A percentile compares a stretch with the other conserved stretches of the same genome.
phyloP scores from a whole-genome alignment of 2,329 filamentous ascomycete species.

The Pseudogymnoascus sp. region DNA sequence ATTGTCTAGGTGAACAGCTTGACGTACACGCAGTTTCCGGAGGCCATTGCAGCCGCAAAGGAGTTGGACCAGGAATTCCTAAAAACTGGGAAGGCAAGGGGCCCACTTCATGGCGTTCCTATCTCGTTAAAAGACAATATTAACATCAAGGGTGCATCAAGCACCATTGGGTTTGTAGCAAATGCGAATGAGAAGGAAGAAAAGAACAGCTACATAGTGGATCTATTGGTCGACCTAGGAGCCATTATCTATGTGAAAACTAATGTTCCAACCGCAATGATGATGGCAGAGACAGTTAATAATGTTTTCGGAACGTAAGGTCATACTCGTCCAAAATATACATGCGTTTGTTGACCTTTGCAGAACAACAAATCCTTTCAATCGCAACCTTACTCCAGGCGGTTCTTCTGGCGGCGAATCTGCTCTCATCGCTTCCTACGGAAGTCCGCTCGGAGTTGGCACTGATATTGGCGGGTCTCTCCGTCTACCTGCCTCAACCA shows the following conservation, averaged over 20 bases:
- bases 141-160: slow-evolving; percentile 41
- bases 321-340: slow-evolving; percentile 41
- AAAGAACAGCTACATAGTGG: slow-evolving; percentile 38
- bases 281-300: slow-evolving; percentile 48
- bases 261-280: slow-evolving; percentile 53
- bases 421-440: slow-evolving; percentile 35
- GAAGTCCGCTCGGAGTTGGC: slow-evolving; percentile 36
- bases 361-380: slow-evolving; percentile 40
- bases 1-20: slow-evolving; percentile 34
- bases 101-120: slow-evolving; percentile 54
- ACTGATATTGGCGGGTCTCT: slow-evolving; percentile 38
- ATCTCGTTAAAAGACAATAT: slow-evolving; percentile 54
- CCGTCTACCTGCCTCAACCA: slow-evolving; percentile 31
- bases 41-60: slow-evolving; percentile 37
- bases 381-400: slow-evolving; percentile 49
- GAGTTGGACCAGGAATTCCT: slow-evolving; percentile 36
- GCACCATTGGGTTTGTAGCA: slow-evolving; percentile 46
- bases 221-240: slow-evolving; percentile 49
- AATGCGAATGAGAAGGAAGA: slow-evolving; percentile 42
- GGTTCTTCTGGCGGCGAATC: slow-evolving; percentile 57
- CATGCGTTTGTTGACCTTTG: slow-evolving; percentile 44
- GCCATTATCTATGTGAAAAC: slow-evolving; percentile 61
- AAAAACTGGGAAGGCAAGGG: slow-evolving; percentile 35
- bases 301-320: slow-evolving; percentile 43
- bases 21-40: slow-evolving; percentile 41